Percentiles rank a stretch among this genome's conserved stretches.
These are phyloP conservation scores for Cytospora chrysosperma DNA, from an alignment of 2,329 filamentous ascomycete genomes.

Conservation along the genomic window DNA sequence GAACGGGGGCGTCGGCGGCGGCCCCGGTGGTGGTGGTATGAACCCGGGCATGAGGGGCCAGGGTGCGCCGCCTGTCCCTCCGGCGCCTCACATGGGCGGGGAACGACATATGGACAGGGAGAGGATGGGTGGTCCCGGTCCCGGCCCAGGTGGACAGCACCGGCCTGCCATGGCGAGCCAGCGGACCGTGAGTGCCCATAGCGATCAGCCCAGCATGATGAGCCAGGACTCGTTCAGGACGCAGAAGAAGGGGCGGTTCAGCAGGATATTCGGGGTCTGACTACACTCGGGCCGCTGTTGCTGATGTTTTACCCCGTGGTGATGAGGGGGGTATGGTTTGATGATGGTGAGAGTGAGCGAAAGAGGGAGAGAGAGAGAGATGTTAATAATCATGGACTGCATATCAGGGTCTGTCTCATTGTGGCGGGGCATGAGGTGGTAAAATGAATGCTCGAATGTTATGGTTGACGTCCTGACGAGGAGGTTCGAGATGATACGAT, in stretches of 20 bases:
- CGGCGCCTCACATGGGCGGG: not conserved
- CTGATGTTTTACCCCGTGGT: not conserved
- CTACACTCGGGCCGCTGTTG: not conserved
- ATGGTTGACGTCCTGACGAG: not conserved
- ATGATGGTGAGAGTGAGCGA: not conserved
- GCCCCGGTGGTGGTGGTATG: not conserved
- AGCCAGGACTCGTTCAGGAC: conserved; percentile 21
- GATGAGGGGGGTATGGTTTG: too few relatives aligned
- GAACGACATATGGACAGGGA: not conserved
- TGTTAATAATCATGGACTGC: not conserved
- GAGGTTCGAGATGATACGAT: not conserved
- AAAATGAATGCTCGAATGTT: not conserved
- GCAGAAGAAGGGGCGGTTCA: conserved; percentile 23
- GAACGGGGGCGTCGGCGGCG: not conserved
- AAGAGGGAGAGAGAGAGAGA: not conserved
- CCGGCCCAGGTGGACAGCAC: not conserved
- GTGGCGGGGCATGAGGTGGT: not conserved
- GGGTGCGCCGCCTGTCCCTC: conserved; percentile 8
- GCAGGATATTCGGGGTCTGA: conserved; percentile 21
- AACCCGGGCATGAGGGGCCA: not conserved
- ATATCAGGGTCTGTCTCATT: not conserved
- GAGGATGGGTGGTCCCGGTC: not conserved
- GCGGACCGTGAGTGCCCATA: conserved; percentile 17
- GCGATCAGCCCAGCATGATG: conserved; percentile 21
- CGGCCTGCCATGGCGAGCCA: conserved; percentile 17